phyloP scores from a whole-genome alignment of 768 basidiomycete species.

The Cystofilobasidium macerans region DNA sequence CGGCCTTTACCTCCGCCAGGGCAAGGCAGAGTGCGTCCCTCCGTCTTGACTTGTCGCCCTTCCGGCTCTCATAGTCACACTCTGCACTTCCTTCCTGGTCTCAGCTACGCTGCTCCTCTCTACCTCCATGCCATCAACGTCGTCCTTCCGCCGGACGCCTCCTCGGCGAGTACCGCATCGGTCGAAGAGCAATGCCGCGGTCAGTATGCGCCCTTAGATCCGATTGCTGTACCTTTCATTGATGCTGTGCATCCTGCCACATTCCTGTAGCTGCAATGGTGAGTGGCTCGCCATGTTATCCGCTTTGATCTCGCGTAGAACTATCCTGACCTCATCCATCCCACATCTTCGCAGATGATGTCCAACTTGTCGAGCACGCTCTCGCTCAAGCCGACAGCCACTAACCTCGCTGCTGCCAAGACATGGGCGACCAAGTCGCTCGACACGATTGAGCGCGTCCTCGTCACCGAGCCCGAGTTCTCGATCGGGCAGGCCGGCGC shows the following conservation, averaged over 20 bases:
- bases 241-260: background rate
- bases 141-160: conserved; percentile 2
- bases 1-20: conserved; percentile 8
- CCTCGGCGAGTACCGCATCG: background rate
- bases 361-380: conserved; percentile 18
- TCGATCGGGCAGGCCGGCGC: too few relatives aligned
- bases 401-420: conserved; percentile 11
- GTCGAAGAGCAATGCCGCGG: conserved; percentile 20
- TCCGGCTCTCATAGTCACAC: background rate
- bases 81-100: background rate
- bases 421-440: conserved; percentile 12
- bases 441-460: background rate
- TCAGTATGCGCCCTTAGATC: background rate
- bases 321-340: background rate
- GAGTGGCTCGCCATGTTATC: background rate
- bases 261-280: conserved; percentile 9
- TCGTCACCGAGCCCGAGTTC: background rate
- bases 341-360: conserved; percentile 16
- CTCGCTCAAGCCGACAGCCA: background rate
- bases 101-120: conserved; percentile 18
- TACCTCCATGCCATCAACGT: conserved; percentile 26
- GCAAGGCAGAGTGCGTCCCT: conserved; percentile 21
- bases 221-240: background rate
- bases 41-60: background rate
- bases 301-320: background rate